These are phyloP conservation scores for Basidiobolus meristosporus DNA, from an alignment of 371 early-diverging fungal species.

Conservation along the genomic window DNA sequence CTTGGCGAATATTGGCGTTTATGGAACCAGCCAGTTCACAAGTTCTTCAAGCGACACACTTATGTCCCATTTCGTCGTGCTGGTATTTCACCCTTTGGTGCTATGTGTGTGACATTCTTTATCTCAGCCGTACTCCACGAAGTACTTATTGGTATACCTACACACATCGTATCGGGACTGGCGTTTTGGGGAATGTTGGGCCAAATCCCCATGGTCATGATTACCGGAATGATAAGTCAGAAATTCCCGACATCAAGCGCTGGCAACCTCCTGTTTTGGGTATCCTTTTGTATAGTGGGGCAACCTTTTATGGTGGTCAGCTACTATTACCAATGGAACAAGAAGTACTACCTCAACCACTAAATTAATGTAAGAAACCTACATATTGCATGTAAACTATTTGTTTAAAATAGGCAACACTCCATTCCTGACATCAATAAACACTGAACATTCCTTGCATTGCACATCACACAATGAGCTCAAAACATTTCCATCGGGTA, in stretches of 20 bases:
- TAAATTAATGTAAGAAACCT: too few relatives aligned
- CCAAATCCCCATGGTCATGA: constrained; percentile 69
- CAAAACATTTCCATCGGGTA: too few relatives aligned
- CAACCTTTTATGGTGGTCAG: constrained; percentile 65
- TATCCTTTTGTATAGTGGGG: constrained; percentile 66
- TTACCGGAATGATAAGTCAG: constrained; percentile 46
- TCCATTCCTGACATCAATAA: too few relatives aligned
- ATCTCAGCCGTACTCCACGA: constrained; percentile 77
- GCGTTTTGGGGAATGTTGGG: constrained; percentile 81
- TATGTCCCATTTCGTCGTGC: constrained; percentile 45
- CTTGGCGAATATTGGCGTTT: constrained; percentile 73
- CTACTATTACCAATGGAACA: constrained; percentile 64
- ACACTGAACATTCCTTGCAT: too few relatives aligned
- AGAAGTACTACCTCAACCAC: too few relatives aligned
- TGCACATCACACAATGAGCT: too few relatives aligned
- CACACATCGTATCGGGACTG: constrained; percentile 53
- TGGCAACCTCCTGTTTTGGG: constrained; percentile 84
- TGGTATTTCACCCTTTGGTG: constrained; percentile 24
- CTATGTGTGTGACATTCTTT: constrained; percentile 47
- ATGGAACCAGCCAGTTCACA: constrained; percentile 82
- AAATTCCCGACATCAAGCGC: constrained; percentile 55
- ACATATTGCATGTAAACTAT: too few relatives aligned
- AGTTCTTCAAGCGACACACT: constrained; percentile 74
- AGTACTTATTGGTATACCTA: constrained; percentile 67
- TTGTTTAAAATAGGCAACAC: too few relatives aligned